Base-by-base conservation (phyloP, 2,329 filamentous ascomycete genomes). In the Paraconiothyrium brasiliense region DNA sequence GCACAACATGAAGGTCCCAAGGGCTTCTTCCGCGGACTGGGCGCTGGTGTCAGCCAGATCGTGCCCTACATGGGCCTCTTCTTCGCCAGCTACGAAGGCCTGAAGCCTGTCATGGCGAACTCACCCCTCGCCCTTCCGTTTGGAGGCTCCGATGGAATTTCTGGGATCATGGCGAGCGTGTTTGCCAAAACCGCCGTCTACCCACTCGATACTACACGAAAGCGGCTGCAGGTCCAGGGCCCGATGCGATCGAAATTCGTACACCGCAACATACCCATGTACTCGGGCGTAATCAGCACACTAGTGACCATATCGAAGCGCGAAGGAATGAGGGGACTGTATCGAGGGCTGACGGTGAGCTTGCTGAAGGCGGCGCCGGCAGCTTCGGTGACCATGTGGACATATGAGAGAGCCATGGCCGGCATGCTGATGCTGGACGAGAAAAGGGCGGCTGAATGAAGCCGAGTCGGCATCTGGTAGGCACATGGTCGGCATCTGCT, bases 61-160 rank as follows among this genome's bases (percentile, higher is more conserved):
- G 88, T 97, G 10, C 95, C 95, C 2, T 97, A 94, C 77, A 99
- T 99, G 95, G 95, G 95, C 14, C 84, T 97, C 2, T 98, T 99
- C 82, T 99, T 99, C 80, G 87, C 92, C 37, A 86, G 89, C 44
- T 99, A 98, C 81, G 95, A 99, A 79, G 84, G 85, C 10, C 81
- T 97, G 54, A 84, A 84, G 68, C 81, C 81, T 2, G 54, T 75
- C 5, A 66, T 80, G 30, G 77, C 81, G 9, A 73, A 67, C n/a
- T 75, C 78, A 3, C 85, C 92, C 6, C 76, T 87, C 7, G 86
- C 85, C 0, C 78, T 94, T 49, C 82, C 83, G 70, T 90, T 90
- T 76, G 92, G 93, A 22, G 90, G 89, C 16, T 91, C 91, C 1
- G 93, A 98, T 78, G 95, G 94, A 0, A 86, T 89, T 0, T 92